A percentile compares a stretch with the other conserved stretches of the same genome.
Evolutionary conservation across 2,329 filamentous ascomycete genomes (phyloP).

Genomic region (Daldinia sp.): DNA sequence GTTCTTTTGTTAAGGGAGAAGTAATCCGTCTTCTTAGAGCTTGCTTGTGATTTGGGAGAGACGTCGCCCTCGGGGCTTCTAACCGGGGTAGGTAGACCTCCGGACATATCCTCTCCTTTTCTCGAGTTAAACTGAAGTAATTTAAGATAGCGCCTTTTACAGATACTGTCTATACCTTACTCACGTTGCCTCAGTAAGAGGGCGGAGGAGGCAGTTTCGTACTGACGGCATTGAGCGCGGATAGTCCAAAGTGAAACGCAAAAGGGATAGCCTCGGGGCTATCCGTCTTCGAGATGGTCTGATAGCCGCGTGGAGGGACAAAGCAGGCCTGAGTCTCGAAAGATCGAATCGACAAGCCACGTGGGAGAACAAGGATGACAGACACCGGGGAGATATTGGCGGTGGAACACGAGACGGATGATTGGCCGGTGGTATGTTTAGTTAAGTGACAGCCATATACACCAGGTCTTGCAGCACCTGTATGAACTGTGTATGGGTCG

Average conservation of each 20-base stretch:
- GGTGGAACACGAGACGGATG: slow-evolving; percentile 26
- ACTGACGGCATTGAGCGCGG: slow-evolving; percentile 54
- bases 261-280: slow-evolving; percentile 37
- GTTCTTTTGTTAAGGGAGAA: slow-evolving; percentile 45
- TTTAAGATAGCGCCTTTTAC: slow-evolving; percentile 28
- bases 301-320: slow-evolving; percentile 28
- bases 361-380: slow-evolving; percentile 33
- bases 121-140: slow-evolving; percentile 31
- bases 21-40: slow-evolving; percentile 46
- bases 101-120: slow-evolving; percentile 45
- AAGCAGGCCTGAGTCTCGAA: slow-evolving; percentile 20
- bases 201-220: slow-evolving; percentile 57
- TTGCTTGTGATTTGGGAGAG: slow-evolving; percentile 48
- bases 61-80: slow-evolving; percentile 47
- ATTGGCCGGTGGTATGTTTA: slow-evolving; percentile 33
- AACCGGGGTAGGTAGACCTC: slow-evolving; percentile 39
- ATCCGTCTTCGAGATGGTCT: slow-evolving; percentile 37
- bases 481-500: slow-evolving; percentile 2
- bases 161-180: slow-evolving; percentile 52
- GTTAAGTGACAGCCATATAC: slow-evolving; percentile 17
- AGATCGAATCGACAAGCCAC: slow-evolving; percentile 34
- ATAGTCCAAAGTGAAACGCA: slow-evolving; percentile 27
- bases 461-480: slow-evolving; percentile 2
- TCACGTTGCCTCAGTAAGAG: slow-evolving; percentile 58
- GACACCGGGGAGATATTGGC: slow-evolving; percentile 27